Evolutionary conservation across 192 early-diverging fungal genomes (phyloP).

Genomic region (Dispira parvispora): DNA sequence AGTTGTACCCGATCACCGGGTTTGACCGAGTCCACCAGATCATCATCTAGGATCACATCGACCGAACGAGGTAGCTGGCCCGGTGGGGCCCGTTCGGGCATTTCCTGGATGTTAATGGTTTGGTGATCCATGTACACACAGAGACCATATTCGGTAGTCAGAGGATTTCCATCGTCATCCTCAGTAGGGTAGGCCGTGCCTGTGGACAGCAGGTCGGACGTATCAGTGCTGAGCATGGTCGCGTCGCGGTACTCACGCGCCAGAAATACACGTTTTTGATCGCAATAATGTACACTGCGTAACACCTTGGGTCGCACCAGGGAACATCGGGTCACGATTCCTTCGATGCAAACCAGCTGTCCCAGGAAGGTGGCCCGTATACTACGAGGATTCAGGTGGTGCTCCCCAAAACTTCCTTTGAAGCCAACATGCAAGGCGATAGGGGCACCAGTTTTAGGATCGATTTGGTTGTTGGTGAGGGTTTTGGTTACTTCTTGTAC

Average conservation of each 20-base stretch:
- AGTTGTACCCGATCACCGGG: slow-evolving; percentile 94
- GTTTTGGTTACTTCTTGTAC: slow-evolving; percentile 38
- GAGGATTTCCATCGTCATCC: slow-evolving; percentile 80
- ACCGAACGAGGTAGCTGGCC: slow-evolving; percentile 86
- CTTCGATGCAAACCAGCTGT: slow-evolving; percentile 83
- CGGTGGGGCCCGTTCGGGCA: slow-evolving; percentile 93
- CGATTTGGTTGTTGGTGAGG: slow-evolving; percentile 18
- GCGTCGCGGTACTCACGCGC: slow-evolving; percentile 77
- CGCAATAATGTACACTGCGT: slow-evolving; percentile 82
- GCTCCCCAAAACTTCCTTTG: slow-evolving; percentile 80
- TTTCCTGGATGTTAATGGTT: slow-evolving; percentile 89
- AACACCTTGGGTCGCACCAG: slow-evolving; percentile 91
- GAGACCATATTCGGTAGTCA: slow-evolving; percentile 86
- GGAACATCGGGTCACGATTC: slow-evolving; percentile 95
- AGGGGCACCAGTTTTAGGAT: slow-evolving; percentile 15
- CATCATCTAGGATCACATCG: slow-evolving; percentile 90
- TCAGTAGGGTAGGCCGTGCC: slow-evolving; percentile 79
- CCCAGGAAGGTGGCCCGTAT: slow-evolving; percentile 65
- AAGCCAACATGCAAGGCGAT: slow-evolving; percentile 60
- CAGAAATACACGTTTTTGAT: slow-evolving; percentile 62
- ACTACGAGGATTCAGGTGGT: slow-evolving; percentile 74
- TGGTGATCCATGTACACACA: slow-evolving; percentile 86
- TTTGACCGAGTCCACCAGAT: slow-evolving; percentile 88
- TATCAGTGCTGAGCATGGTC: slow-evolving; percentile 35
- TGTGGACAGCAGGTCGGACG: slow-evolving; percentile 34